phyloP scores from a whole-genome alignment of 768 basidiomycete genomes.

The Serendipita vermifera region DNA sequence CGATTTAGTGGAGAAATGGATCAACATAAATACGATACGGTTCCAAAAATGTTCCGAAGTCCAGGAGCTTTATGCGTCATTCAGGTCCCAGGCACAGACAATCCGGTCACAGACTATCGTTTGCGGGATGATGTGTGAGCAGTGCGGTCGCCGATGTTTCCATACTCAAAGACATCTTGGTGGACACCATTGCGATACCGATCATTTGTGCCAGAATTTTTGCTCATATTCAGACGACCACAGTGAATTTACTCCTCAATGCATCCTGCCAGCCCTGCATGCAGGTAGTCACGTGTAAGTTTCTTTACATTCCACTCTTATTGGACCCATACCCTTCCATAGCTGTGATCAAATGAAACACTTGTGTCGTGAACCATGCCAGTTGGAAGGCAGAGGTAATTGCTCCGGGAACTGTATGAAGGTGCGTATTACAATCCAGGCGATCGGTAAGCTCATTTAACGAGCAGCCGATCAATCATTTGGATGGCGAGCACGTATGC shows the following conservation, averaged over 20 bases:
- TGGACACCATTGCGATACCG: conserved; percentile 38
- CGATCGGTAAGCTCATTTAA: not conserved
- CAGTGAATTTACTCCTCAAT: conserved; percentile 22
- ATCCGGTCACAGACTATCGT: no score
- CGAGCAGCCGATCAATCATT: conserved; percentile 35
- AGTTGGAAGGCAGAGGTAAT: conserved; percentile 33
- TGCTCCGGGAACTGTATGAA: conserved; percentile 42
- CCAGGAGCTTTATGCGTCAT: conserved; percentile 31
- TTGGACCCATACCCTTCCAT: not conserved
- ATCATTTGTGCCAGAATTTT: conserved; percentile 32
- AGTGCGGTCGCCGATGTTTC: conserved; percentile 41
- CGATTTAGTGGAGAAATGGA: conserved; percentile 38
- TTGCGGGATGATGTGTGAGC: conserved; percentile 35
- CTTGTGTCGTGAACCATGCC: conserved; percentile 42
- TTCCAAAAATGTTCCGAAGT: conserved; percentile 37
- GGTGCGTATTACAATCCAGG: conserved; percentile 24
- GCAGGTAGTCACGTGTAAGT: conserved; percentile 41
- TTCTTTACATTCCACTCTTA: not conserved
- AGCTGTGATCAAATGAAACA: conserved; percentile 42
- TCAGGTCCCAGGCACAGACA: no score
- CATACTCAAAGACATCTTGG: conserved; percentile 33
- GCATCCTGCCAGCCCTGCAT: conserved; percentile 46
- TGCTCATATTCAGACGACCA: conserved; percentile 35
- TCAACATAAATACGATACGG: conserved; percentile 34
- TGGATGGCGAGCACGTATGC: conserved; percentile 40